Evolutionary conservation across 768 basidiomycete species (phyloP), one percentile per base, ranked within the genome.

Genomic region (Cyclocybe cylindracea): DNA sequence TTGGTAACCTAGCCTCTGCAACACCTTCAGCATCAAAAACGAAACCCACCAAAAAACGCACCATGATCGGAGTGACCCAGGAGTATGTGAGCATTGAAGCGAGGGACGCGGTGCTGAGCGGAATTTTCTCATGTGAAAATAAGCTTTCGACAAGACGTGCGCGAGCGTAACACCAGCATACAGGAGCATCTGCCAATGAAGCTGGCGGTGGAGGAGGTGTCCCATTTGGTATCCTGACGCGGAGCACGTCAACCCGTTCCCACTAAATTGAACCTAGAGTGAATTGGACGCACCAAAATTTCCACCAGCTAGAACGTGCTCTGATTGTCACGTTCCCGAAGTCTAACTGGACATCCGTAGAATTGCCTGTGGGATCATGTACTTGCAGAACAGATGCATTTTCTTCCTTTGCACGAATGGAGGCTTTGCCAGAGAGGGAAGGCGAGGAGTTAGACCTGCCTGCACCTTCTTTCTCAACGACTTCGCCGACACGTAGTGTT

Each of bases 1-100:
- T 61, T 87, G 85, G 61, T 85, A 89, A 0, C 88, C 87, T 37
- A 85, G 70, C 8, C 73, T 70, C 81, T 83, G 14, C 37, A n/a
- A 31, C 16, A 14, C 10, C 9, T 43, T 33, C 32, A 41, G 10
- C 6, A 33, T 35, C 16, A 16, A 32, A 24, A 34, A 29, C 5
- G 36, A 16, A 13, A 33, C 4, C 41, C 32, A 33, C 10, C 10
- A 10, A 34, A 50, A 0, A 34, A 42, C 49, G n/a, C 53, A 77
- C 81, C 80, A 83, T 82, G 14, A 84, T 68, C 1, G 79, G 80
- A 2, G 77, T 78, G 33, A 90, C 80, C 84, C 87, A 90, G 35
- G 75, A 62, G 61, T 82, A 90, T 0, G 85, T 84, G 37, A 90
- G 67, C 32, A 79, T 67, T 11, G 83, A 82, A 41, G 89, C 61